phyloP scores from a whole-genome alignment of 495 filamentous ascomycete species.

The Parachaetomium inaequale region DNA sequence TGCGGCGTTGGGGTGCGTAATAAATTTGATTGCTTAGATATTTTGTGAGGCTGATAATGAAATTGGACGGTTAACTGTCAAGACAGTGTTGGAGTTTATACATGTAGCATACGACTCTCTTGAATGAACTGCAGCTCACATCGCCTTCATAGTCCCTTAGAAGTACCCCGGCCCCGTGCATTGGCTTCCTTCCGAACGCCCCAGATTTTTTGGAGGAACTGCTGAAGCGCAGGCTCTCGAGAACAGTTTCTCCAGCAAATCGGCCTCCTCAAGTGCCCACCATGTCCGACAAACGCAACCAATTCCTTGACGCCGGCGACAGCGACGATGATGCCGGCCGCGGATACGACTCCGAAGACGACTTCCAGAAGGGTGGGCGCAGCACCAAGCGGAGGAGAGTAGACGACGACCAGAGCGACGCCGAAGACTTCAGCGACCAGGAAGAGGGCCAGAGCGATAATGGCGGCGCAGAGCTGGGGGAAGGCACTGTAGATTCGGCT shows the following conservation, averaged over 20 bases:
- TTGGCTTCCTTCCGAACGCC: neutral
- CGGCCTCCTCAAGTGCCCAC: neutral
- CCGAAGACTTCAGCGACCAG: slow-evolving; percentile 31
- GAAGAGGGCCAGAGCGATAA: slow-evolving; percentile 27
- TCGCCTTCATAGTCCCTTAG: neutral
- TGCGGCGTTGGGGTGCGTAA: neutral
- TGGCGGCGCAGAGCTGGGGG: neutral
- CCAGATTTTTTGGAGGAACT: slow-evolving; percentile 7
- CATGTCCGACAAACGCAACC: slow-evolving; percentile 72
- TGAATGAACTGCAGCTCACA: too few species aligned
- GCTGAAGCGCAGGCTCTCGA: neutral
- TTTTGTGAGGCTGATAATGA: too few species aligned
- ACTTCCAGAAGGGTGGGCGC: slow-evolving; percentile 61
- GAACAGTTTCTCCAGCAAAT: neutral
- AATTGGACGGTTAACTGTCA: too few species aligned
- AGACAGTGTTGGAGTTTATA: neutral
- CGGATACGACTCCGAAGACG: slow-evolving; percentile 68
- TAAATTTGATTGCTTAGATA: neutral
- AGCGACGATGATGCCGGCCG: slow-evolving; percentile 64
- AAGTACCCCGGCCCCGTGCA: neutral
- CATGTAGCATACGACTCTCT: neutral
- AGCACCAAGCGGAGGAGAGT: slow-evolving; percentile 64
- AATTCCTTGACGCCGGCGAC: slow-evolving; percentile 65
- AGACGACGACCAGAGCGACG: slow-evolving; percentile 42
- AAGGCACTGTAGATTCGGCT: neutral